Evolutionary conservation across 805 yeast species (phyloP), one percentile per base, ranked within the genome.

Genomic region (Cyberlindnera mrakii): DNA sequence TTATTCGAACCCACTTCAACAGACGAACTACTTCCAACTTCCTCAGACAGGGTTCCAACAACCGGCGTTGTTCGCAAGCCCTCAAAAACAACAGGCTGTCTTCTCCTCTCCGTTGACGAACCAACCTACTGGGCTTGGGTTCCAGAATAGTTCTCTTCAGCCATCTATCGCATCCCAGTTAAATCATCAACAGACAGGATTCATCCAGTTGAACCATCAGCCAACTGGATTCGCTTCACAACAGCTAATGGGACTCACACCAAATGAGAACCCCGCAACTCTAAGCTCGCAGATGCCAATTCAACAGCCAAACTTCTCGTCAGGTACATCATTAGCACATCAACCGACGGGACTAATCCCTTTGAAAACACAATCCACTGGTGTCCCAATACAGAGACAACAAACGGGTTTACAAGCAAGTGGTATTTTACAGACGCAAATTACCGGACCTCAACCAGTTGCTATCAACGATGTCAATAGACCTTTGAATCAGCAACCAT

Each of bases 371-470:
- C 45, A 42, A 25, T 30, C 47, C 6, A 44, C 51, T 2, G 50
- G 50, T 29, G 44, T 42, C 1, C 48, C 50, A 43, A 37, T 51
- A 16, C 77, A 71, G 46, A 75, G 82, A 15, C 89, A 82, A 57
- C 75, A 74, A 45, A 82, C 91, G 3, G 85, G 89, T 1, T 68
- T 76, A n/a, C 68, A 77, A 33, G 71, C 79, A 38, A 78, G 40
- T 20, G 57, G 9, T 8, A 39, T 29, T 17, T 15, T 20, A 8
- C 23, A 14, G 27, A 19, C 18, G 18, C 40, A 30, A 9, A 6
- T 13, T 19, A 5, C 30, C 11, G 27, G 27, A 4, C 11, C 27
- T 23, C 27, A 23, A 23, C 27, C 27, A 23, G 9, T 4, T 23
- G 27, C 11, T 9, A 8, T 23, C 27, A 23, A 23, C 9, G 27